Evolutionary conservation across 1,284 basidiomycete genomes (phyloP), one percentile per base, ranked within the genome.

Genomic region (Rhodotorula sp.): DNA sequence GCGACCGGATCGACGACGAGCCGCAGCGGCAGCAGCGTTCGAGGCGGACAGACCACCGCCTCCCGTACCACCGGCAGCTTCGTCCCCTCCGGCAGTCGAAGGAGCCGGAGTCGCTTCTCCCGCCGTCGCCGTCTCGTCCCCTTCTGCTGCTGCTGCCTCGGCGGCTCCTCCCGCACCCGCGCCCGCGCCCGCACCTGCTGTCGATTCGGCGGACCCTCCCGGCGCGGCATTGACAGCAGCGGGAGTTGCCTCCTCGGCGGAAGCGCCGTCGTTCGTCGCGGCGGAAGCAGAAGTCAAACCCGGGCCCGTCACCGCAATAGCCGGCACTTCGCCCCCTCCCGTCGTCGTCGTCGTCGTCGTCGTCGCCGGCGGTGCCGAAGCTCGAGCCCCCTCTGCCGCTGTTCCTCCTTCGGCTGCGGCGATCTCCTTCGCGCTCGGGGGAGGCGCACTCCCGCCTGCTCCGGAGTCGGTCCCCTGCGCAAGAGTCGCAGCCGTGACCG

Each of bases 1-100:
- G 10, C 67, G 62, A 31, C 62, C 67, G n/a, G 57, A 56, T 3
- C 67, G 63, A 2, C 63, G 62, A 1, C 62, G 61, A 12, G 49
- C 34, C 6, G 60, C 14, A 19, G 28, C 21, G 34, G 61, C 15
- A 12, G 8, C 59, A 21, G n/a, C 47, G 26, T 6, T 16, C 5
- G 43, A 19, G 34, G 34, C 38, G 34, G 61, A 43, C 6, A 47
- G 21, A 5, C n/a, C 38, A 34, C 34, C 34, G 7, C 34, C 34
- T 34, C 34, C 34, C 8, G 34, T 34, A 5, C 34, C n/a, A 34
- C 34, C n/a, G 7, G 64, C 21, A 2, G 43, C 5, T 7, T 19
- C 43, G 47, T 49, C 64, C 7, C 48, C 48, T 5, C 47, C 56
- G 2, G 56, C 56, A 19, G 49, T 54, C 19, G 61, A 31, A 26